Percentiles rank a stretch among this genome's conserved stretches.
phyloP scores from a whole-genome alignment of 1,284 basidiomycete genomes.

The Trametes pubescens region DNA sequence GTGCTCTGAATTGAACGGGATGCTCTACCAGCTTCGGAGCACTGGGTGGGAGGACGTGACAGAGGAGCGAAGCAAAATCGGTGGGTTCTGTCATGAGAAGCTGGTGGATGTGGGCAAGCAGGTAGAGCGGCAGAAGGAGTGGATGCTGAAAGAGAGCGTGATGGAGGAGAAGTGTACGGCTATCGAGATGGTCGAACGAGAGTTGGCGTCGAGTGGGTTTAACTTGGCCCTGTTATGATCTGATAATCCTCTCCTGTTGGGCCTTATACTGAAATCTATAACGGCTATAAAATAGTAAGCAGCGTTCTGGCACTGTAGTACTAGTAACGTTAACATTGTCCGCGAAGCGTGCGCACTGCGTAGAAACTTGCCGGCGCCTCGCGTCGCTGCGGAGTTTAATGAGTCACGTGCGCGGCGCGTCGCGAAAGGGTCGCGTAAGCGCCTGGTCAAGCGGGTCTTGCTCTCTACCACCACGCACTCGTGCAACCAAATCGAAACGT shows the following conservation, averaged over 20 bases:
- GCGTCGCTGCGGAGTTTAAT: not conserved
- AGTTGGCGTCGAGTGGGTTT: not conserved
- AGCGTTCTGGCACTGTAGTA: no score
- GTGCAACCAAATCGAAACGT: no score
- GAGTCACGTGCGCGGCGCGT: constrained; percentile 21
- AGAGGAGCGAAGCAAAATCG: constrained; percentile 18
- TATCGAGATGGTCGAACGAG: constrained; percentile 1
- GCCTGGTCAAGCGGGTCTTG: not conserved
- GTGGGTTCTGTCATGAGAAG: constrained; percentile 14
- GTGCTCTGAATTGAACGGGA: constrained; percentile 22
- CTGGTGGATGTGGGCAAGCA: constrained; percentile 13
- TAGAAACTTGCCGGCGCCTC: not conserved
- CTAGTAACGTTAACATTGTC: no score
- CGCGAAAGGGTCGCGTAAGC: constrained; percentile 18
- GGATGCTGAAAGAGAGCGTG: constrained; percentile 15
- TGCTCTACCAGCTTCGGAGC: constrained; percentile 23
- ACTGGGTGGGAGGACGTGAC: constrained; percentile 22
- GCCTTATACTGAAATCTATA: no score
- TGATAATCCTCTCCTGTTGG: no score
- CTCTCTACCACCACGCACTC: constrained; percentile 4
- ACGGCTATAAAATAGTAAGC: no score
- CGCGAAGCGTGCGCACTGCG: no score
- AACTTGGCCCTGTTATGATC: no score
- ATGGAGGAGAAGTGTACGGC: constrained; percentile 19
- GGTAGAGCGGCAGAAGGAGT: constrained; percentile 12